Evolutionary conservation across 2,329 filamentous ascomycete genomes (phyloP).

Genomic region (Pseudogymnoascus sp.): DNA sequence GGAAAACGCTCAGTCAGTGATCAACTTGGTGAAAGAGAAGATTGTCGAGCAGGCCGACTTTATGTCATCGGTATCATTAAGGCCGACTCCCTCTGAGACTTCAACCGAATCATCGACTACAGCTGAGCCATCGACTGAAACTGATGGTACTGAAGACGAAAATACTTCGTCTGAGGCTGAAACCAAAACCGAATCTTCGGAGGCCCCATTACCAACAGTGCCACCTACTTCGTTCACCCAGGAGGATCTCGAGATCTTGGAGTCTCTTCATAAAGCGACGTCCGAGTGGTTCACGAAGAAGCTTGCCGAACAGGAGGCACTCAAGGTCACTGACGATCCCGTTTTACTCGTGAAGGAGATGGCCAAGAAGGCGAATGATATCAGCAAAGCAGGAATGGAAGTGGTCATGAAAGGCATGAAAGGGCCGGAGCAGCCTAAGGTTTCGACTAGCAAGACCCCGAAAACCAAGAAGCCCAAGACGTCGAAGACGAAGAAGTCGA

Average conservation of each 20-base stretch:
- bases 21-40: slow-evolving; percentile 59
- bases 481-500: slow-evolving; percentile 31
- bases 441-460: slow-evolving; percentile 35
- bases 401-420: slow-evolving; percentile 61
- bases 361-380: slow-evolving; percentile 55
- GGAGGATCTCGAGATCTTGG: slow-evolving; percentile 60
- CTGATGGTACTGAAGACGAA: slow-evolving; percentile 62
- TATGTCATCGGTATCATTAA: slow-evolving; percentile 19
- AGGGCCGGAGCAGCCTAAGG: slow-evolving; percentile 34
- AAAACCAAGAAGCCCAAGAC: slow-evolving; percentile 34
- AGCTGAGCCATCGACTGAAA: slow-evolving; percentile 33
- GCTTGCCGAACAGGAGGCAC: slow-evolving; percentile 59
- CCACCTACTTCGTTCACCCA: slow-evolving; percentile 60
- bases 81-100: slow-evolving; percentile 39
- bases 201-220: slow-evolving; percentile 37
- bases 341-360: slow-evolving; percentile 66
- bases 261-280: slow-evolving; percentile 52
- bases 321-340: slow-evolving; percentile 63
- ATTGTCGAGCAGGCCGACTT: slow-evolving; percentile 42
- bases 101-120: slow-evolving; percentile 35
- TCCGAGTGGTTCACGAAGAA: slow-evolving; percentile 68
- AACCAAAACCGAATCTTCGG: slow-evolving; percentile 26
- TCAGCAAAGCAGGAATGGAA: slow-evolving; percentile 62
- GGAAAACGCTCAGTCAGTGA: slow-evolving; percentile 60
- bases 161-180: slow-evolving; percentile 37